Conservation (phyloP, 805 yeast genomes). For the Jamesozyma hellenica region DNA sequence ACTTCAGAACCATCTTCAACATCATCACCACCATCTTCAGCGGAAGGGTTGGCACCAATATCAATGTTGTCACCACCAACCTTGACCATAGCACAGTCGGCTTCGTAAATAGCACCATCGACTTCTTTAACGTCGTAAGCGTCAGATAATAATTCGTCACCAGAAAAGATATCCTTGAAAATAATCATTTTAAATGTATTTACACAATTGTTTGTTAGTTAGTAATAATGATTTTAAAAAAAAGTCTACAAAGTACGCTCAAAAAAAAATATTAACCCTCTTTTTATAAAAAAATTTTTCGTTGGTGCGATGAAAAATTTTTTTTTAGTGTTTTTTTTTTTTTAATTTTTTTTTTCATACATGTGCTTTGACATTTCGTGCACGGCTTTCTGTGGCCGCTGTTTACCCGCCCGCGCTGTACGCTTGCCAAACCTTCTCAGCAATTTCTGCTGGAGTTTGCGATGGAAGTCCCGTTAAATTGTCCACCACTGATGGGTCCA, state of each 20-base stretch:
- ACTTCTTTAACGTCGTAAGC: conserved; percentile 87
- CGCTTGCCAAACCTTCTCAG: conserved; percentile 10
- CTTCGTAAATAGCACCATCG: conserved; percentile 90
- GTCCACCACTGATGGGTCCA: conserved; percentile 5
- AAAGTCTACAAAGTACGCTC: too few relatives aligned
- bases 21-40: conserved; percentile 83
- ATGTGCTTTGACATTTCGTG: too few relatives aligned
- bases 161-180: conserved; percentile 73
- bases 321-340: too few relatives aligned
- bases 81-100: conserved; percentile 86
- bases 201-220: too few relatives aligned
- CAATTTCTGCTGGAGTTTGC: conserved; percentile 9
- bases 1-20: conserved; percentile 77
- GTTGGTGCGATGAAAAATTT: too few relatives aligned
- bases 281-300: too few relatives aligned
- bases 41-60: conserved; percentile 99
- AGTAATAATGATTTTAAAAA: neutral
- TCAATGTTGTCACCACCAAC: conserved; percentile 89
- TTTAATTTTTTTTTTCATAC: too few relatives aligned
- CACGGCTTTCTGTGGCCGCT: too few relatives aligned
- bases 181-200: conserved; percentile 26
- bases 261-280: too few relatives aligned
- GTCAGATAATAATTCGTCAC: conserved; percentile 93
- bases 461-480: conserved; percentile 3
- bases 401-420: too few relatives aligned